Base-by-base conservation (phyloP, 2,329 filamentous ascomycete genomes). In the Penicillium polonicum region DNA sequence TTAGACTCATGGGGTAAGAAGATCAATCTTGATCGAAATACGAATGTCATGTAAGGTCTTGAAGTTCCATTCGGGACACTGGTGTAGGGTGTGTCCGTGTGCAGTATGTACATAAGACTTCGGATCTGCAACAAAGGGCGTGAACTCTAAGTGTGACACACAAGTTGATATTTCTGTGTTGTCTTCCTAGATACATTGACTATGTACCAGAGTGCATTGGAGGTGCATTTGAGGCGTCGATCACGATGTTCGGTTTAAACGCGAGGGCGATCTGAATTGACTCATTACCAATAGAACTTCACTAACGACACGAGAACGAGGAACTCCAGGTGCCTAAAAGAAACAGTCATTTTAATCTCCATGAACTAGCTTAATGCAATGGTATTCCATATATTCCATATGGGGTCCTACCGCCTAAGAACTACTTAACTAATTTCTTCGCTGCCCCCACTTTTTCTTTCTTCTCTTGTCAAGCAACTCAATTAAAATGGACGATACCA, bases 121-220 rank as follows among this genome's bases (percentile, higher is more conserved):
- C 2, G 5, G 21, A 35, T 41, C 27, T 31, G 7, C 48, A 17
- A 13, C 17, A n/a, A 48, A 57, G 35, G 55, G 42, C 35, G 48
- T 41, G 17, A 57, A 57, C 55, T 57, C 35, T 35, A 53, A 48
- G 27, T 43, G n/a, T 53, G 55, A 53, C 55, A 46, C 49, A 53
- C 27, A 36, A 13, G 12, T 33, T 15, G 15, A 9, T 27, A 2
- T 33, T 52, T 23, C 10, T 8, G n/a, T 38, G 5, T 9, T 49
- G 5, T 0, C 17, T 12, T 25, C 5, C 7, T 19, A 33, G 4
- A 39, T 31, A 13, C 44, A 33, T 33, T 10, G 19, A 21, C 4
- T 13, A 17, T 46, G n/a, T 1, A 46, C 13, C 12, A 5, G 6
- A 31, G n/a, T 43, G 29, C 49, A 44, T 52, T 45, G 10, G 17